Base-by-base conservation (phyloP, 2,329 filamentous ascomycete genomes). In the Pseudogymnoascus sp. region DNA sequence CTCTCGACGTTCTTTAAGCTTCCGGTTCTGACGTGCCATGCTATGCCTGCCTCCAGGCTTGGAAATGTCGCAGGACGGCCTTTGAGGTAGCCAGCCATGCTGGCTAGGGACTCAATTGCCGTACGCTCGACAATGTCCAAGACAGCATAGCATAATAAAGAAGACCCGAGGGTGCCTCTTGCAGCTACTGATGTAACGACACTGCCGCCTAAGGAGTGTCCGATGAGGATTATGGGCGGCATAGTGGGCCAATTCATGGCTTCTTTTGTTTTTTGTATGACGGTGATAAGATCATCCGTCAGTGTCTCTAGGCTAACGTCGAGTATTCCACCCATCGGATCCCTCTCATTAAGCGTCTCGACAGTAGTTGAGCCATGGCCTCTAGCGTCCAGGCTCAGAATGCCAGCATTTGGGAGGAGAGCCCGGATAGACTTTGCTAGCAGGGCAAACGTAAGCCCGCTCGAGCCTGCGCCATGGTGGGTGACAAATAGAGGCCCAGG, bases 41-140 rank as follows among this genome's bases (percentile, higher is more conserved):
- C 91, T 68, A 99, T 91, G 6, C 89, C 93, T 3, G 89, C 84
- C 66, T 89, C 82, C 16, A 96, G 69, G 11, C 86, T 89, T n/a
- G 85, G 79, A 71, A 99, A 99, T 1, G 87, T 85, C 7, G 81
- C 79, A 0, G 95, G 95, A 22, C 95, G 84, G 4, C 88, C 92
- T 1, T 89, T 87, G 19, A 99, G 82, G 74, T 97, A 97, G 2
- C 88, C 89, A 68, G 95, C 89, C 95, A 99, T 99, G 75, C 89
- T 93, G 74, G 92, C 87, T 61, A 99, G 81, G 2, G 95, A 93
- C 74, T 98, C 95, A 75, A 99, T 93, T 35, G 95, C 95, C 0
- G 91, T 96, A 10, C 95, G 90, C 76, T 99, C 95, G 28, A 99
- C 95, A 4, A 99, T 91, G 75, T 99, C 95, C 14, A 99, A 80